Conservation (phyloP, 202 grass and related monocot species). For the Alloteropsis angusta region DNA sequence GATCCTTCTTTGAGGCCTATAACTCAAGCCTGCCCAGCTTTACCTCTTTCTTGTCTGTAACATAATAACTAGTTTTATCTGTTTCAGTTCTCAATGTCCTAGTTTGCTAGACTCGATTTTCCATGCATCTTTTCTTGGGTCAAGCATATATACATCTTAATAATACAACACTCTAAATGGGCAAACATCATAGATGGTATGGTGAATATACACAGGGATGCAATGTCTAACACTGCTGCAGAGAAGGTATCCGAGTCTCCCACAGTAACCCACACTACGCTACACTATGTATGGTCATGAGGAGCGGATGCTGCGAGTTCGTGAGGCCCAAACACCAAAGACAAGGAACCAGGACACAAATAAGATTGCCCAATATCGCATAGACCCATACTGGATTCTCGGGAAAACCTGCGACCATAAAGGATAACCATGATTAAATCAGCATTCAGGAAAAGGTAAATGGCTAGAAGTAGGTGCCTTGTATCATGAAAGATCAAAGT, state of each 20-base stretch:
- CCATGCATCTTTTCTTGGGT: background rate
- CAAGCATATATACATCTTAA: conserved; percentile 14
- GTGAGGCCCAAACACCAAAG: conserved; percentile 78
- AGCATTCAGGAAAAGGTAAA: background rate
- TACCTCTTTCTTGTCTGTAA: background rate
- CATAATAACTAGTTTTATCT: background rate
- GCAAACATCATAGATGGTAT: background rate
- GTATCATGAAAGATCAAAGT: background rate
- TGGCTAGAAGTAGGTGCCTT: background rate
- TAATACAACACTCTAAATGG: background rate
- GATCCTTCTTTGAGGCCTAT: background rate
- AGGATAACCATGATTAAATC: background rate
- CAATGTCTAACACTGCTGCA: background rate
- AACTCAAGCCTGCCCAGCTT: background rate
- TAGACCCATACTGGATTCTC: conserved; percentile 59
- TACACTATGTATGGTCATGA: conserved; percentile 25
- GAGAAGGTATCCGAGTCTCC: background rate
- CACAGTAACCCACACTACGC: background rate
- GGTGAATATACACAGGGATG: conserved; percentile 23
- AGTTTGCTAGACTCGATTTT: background rate
- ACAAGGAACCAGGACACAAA: conserved; percentile 83
- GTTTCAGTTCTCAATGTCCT: background rate
- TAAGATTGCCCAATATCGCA: conserved; percentile 56
- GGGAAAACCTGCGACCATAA: conserved; percentile 48
- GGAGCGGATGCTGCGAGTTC: conserved; percentile 46